These are phyloP conservation scores for Beauveria medogensis DNA, from an alignment of 2,329 filamentous ascomycete genomes.

Conservation along the genomic window DNA sequence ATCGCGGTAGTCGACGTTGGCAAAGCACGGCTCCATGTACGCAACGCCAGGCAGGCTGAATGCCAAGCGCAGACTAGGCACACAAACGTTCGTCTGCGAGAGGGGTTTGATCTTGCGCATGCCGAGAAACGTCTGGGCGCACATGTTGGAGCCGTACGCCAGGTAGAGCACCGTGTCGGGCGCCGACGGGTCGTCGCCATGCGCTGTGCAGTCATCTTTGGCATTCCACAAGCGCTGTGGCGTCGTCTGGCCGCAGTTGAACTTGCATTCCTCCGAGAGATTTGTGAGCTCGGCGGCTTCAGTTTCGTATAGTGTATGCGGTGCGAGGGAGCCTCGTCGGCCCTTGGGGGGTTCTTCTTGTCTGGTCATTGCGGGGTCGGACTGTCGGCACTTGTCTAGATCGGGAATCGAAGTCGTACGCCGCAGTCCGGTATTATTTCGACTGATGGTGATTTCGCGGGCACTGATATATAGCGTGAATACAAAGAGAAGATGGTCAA, in stretches of 20 bases:
- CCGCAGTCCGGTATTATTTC: too few relatives aligned
- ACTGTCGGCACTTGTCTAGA: neutral
- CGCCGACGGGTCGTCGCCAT: conserved; percentile 17
- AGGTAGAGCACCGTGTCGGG: conserved; percentile 61
- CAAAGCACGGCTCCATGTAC: conserved; percentile 87
- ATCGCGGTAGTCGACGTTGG: conserved; percentile 59
- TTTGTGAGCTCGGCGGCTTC: conserved; percentile 12
- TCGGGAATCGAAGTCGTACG: neutral
- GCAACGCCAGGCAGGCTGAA: conserved; percentile 83
- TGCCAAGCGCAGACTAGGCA: conserved; percentile 67
- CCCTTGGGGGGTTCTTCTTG: neutral
- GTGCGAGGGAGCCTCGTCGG: neutral
- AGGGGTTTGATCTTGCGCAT: conserved; percentile 72
- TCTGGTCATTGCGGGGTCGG: neutral
- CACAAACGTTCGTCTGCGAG: conserved; percentile 72
- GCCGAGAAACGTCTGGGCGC: conserved; percentile 69
- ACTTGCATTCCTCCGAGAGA: conserved; percentile 19
- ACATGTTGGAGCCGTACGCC: conserved; percentile 89
- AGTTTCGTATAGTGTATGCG: conserved; percentile 19
- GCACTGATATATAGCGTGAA: neutral
- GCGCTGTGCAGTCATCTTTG: conserved; percentile 14
- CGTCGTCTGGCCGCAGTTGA: conserved; percentile 23
- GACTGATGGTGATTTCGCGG: neutral
- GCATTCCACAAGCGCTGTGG: conserved; percentile 22
- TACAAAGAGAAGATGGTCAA: too few relatives aligned